Evolutionary conservation across 768 basidiomycete genomes (phyloP), one percentile per base, ranked within the genome.

Genomic region (Russula abietina): DNA sequence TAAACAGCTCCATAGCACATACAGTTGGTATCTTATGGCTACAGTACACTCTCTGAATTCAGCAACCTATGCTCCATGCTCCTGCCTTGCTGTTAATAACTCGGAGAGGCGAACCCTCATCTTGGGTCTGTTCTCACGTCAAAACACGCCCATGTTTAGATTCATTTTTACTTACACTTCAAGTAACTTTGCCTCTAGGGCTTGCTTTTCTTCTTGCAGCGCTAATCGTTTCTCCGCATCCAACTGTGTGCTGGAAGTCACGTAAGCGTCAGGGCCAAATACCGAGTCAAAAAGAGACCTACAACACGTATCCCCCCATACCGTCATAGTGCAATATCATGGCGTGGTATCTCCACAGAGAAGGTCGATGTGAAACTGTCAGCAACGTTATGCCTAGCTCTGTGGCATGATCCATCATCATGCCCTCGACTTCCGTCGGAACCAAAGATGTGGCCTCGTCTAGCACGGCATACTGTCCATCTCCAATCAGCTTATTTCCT

Each of bases 391-490:
- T 98, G 1, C 89, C 90, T 30, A 97, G 78, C 56, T 80, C 77
- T 0, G 90, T 89, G 2, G 94, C 95, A 68, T 90, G 83, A 71
- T 93, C 91, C 86, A 96, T 98, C 93, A 98, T 95, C 75, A 81
- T 77, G 55, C 89, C 92, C 75, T 98, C 96, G 73, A 95, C 87
- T 57, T 95, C 92, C 5, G 88, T 82, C 3, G 94, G 94, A 9
- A 99, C 95, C 4, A 95, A 86, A 19, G 91, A 93, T 4, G 96
- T 98, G 57, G 95, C 95, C 72, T 99, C 96, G 69, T 99, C 96
- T 53, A 98, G 79, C 61, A 98, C 93, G 12, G 95, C 96, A 69
- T 96, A 98, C 93, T 95, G 68, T 17, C 26, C 32, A 62, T 56
- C 41, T 45, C 22, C n/a, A 19, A 59, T 60, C 64, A 65, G 41